These are phyloP conservation scores for Botryobasidium botryosum DNA, from an alignment of 768 basidiomycete genomes.

Conservation along the genomic window DNA sequence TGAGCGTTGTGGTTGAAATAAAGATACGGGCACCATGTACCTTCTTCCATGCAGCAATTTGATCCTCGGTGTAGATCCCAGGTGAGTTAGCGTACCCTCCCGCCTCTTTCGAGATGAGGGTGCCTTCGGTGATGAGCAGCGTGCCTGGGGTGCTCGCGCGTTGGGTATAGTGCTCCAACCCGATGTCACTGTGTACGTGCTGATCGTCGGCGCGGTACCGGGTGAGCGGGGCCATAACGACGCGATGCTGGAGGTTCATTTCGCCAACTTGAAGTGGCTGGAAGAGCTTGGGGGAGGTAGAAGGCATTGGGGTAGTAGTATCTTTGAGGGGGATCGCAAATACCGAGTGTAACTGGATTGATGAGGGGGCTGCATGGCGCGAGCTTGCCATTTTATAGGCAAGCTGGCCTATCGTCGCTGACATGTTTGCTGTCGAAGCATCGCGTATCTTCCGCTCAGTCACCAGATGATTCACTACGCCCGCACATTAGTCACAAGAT, in stretches of 20 bases:
- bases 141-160: conserved; percentile 10
- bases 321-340: no score
- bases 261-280: conserved; percentile 19
- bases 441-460: no score
- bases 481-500: no score
- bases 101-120: conserved; percentile 13
- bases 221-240: conserved; percentile 38
- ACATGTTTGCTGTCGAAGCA: no score
- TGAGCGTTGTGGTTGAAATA: neutral
- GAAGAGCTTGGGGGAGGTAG: conserved; percentile 14
- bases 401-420: no score
- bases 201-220: conserved; percentile 23
- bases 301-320: no score
- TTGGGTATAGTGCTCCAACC: neutral
- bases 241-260: conserved; percentile 25
- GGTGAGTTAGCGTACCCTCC: conserved; percentile 26
- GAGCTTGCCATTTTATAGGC: no score
- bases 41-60: conserved; percentile 39
- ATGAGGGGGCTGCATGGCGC: no score
- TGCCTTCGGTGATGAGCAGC: conserved; percentile 19
- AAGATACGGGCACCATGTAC: conserved; percentile 14
- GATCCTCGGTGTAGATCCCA: conserved; percentile 47
- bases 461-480: no score
- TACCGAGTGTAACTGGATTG: no score
- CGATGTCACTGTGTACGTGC: conserved; percentile 11